Base-by-base conservation (phyloP, 2,329 filamentous ascomycete genomes). In the Penicillium brevicompactum region DNA sequence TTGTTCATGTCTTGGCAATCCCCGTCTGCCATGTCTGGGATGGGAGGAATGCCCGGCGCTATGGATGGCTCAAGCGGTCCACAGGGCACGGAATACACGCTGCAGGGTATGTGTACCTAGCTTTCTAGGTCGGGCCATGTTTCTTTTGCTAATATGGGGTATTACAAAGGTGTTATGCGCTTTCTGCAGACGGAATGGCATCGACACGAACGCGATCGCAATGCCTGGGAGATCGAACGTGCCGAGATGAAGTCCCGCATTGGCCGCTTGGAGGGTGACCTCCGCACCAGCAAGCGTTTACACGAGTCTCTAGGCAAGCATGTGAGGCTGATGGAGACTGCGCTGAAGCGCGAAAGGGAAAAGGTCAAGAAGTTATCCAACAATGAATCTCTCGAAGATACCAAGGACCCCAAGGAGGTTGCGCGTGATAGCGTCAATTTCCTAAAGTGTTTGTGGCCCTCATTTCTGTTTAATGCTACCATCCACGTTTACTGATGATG, bases 171-270 rank as follows among this genome's bases (percentile, higher is more conserved):
- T 71, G 94, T 99, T 37, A 99, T 99, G 94, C 92, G 94, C 76
- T 99, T 99, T 74, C 86, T 99, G 38, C 94, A 99, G 78, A 94
- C 94, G 46, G 93, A 99, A 84, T 99, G 94, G 94, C 94, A 99
- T 77, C 89, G 91, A 65, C 93, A 99, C 75, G 94, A 99, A 78
- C 90, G 94, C 76, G 94, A 97, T 72, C 87, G 94, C 67, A 99
- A 99, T 77, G 88, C 92, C 37, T 99, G 94, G 94, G 94, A 99
- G 76, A 99, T 99, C 72, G 94, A 99, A 77, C 88, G 92, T 71
- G 94, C 96, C 68, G 94, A 99, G 79, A 97, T 99, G 94, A 96
- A 96, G 80, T 92, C 91, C 64, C 88, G 95, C 70, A 97, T 99
- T 78, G 93, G 93, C 49, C 89, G 90, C 68, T 85, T 97, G 62